phyloP scores from a whole-genome alignment of 352 stramenopile genomes.

The Phytophthora cryptogea region DNA sequence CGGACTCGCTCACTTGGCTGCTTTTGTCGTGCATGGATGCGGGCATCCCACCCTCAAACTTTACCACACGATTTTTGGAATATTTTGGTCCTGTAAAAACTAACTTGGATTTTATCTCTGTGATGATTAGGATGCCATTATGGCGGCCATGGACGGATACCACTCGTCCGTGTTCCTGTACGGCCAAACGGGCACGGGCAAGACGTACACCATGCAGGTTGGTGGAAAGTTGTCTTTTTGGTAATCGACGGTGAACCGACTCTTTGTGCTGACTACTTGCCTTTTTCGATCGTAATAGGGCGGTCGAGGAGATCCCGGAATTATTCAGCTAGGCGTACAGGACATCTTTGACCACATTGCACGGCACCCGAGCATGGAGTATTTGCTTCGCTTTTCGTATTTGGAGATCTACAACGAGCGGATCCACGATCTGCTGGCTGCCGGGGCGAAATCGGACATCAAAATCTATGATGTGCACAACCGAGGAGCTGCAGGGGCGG shows the following conservation, averaged over 20 bases:
- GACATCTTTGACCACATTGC: constrained; percentile 89
- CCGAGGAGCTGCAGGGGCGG: constrained; percentile 31
- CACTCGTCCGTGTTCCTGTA: constrained; percentile 92
- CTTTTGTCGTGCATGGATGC: constrained; percentile 33
- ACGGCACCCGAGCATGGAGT: constrained; percentile 57
- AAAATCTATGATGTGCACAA: constrained; percentile 79
- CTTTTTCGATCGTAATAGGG: constrained; percentile 25
- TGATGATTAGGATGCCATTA: constrained; percentile 58
- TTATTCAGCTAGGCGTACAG: constrained; percentile 87
- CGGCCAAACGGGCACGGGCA: constrained; percentile 90
- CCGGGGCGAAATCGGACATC: constrained; percentile 62
- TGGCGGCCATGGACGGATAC: constrained; percentile 75
- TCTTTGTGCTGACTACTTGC: constrained; percentile 29
- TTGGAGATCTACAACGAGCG: constrained; percentile 99
- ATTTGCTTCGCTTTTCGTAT: constrained; percentile 91
- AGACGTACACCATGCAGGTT: constrained; percentile 86
- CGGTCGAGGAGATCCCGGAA: constrained; percentile 59
- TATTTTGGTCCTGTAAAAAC: not conserved
- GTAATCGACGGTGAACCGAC: constrained; percentile 23
- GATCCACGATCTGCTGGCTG: constrained; percentile 95
- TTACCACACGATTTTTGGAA: constrained; percentile 2
- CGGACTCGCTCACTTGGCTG: constrained; percentile 13
- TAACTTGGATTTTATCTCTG: not conserved
- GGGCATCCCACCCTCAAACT: constrained; percentile 18
- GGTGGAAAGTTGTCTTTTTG: constrained; percentile 4